Evolutionary conservation across 1,284 basidiomycete genomes (phyloP).

Genomic region (Malassezia pachydermatis): DNA sequence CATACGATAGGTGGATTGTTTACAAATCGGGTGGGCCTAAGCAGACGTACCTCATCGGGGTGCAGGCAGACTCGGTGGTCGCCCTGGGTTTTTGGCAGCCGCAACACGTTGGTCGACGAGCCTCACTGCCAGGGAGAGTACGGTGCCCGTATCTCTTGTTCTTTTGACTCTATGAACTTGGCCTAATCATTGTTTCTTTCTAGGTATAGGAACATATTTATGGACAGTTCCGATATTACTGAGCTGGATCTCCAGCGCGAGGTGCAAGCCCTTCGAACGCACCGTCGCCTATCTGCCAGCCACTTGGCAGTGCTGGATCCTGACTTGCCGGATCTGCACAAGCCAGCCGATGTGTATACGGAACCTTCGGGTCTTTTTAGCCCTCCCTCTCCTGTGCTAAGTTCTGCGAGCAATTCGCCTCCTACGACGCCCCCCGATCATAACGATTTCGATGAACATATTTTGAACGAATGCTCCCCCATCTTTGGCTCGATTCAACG

Average conservation of each 20-base stretch:
- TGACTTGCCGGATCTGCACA: slow-evolving; percentile 37
- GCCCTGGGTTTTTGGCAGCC: too few species aligned
- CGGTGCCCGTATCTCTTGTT: too few species aligned
- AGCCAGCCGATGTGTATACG: neutral
- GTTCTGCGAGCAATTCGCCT: neutral
- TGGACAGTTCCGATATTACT: slow-evolving; percentile 4
- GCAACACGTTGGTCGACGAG: too few species aligned
- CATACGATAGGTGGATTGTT: too few species aligned
- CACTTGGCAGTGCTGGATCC: slow-evolving; percentile 40
- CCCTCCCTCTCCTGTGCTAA: neutral
- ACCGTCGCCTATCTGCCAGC: slow-evolving; percentile 37
- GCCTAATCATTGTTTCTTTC: too few species aligned
- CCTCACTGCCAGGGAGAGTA: too few species aligned
- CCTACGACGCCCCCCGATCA: neutral
- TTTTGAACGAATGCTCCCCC: neutral
- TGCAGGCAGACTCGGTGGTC: too few species aligned
- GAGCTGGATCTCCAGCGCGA: slow-evolving; percentile 39
- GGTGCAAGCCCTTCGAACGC: slow-evolving; percentile 43
- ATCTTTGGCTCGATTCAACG: slow-evolving; percentile 15
- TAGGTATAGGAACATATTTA: too few species aligned
- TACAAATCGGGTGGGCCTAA: too few species aligned
- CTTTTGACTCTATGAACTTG: too few species aligned
- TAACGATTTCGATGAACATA: slow-evolving; percentile 2
- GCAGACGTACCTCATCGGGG: too few species aligned
- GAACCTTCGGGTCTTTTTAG: neutral